phyloP scores from a whole-genome alignment of 805 yeast genomes.

The Metschnikowia similis region DNA sequence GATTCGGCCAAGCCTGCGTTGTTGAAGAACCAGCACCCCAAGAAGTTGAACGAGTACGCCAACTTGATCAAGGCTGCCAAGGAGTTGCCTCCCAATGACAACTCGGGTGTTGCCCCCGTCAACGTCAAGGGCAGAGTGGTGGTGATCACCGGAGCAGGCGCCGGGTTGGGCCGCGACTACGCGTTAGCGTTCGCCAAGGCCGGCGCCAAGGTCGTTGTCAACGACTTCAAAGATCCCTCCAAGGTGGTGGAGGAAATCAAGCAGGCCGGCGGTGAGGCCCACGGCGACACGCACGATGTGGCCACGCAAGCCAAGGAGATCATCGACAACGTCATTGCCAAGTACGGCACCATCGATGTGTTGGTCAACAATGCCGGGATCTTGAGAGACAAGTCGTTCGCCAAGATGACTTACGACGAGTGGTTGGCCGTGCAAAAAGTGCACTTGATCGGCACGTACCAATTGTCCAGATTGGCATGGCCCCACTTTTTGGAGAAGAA shows the following conservation, averaged over 20 bases:
- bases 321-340: conserved; percentile 68
- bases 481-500: conserved; percentile 77
- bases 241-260: conserved; percentile 71
- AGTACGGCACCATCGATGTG: conserved; percentile 80
- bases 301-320: conserved; percentile 70
- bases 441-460: conserved; percentile 77
- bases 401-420: conserved; percentile 76
- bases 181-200: conserved; percentile 80
- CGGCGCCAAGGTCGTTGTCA: conserved; percentile 94
- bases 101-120: conserved; percentile 37
- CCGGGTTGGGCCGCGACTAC: conserved; percentile 89
- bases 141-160: conserved; percentile 91
- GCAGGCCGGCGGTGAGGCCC: conserved; percentile 72
- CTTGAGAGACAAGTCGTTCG: conserved; percentile 81
- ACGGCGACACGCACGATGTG: conserved; percentile 79
- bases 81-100: conserved; percentile 49
- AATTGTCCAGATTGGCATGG: conserved; percentile 87
- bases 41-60: conserved; percentile 66
- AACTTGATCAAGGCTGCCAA: conserved; percentile 51
- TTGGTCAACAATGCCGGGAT: conserved; percentile 94
- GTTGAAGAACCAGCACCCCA: conserved; percentile 61
- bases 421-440: conserved; percentile 81
- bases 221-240: conserved; percentile 77
- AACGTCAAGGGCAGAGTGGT: conserved; percentile 81
- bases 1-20: conserved; percentile 49